phyloP scores from a whole-genome alignment of 805 yeast genomes.

The Myxozyma nipponensis region DNA sequence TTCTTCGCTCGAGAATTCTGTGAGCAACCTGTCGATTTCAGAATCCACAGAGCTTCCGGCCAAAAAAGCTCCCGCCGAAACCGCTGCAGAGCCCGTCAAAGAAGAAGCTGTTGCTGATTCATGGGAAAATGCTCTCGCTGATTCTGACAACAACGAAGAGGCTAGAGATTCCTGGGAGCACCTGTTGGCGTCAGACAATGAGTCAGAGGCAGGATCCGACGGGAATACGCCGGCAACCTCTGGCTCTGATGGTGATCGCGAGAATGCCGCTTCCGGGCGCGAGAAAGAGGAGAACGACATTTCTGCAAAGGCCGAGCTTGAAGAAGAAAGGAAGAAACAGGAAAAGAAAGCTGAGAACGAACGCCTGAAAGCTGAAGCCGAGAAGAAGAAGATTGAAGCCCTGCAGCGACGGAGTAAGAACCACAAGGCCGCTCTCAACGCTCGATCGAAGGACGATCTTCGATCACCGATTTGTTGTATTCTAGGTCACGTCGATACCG shows the following conservation, averaged over 20 bases:
- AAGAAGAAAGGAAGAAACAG: constrained; percentile 26
- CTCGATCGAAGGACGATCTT: constrained; percentile 50
- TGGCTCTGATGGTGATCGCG: constrained; percentile 35
- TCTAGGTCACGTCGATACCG: constrained; percentile 99
- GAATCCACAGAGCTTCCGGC: constrained; percentile 24
- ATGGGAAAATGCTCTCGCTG: constrained; percentile 36
- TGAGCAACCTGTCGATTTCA: constrained; percentile 27
- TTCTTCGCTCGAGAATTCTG: constrained; percentile 34
- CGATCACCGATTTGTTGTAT: constrained; percentile 99
- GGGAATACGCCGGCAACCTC: constrained; percentile 31
- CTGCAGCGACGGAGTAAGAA: constrained; percentile 41
- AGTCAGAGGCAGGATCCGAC: constrained; percentile 18
- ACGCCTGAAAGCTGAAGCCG: constrained; percentile 32
- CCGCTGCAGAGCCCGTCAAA: constrained; percentile 29
- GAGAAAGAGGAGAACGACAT: constrained; percentile 37
- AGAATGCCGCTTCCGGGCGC: constrained; percentile 28
- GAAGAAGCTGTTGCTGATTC: constrained; percentile 45
- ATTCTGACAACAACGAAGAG: constrained; percentile 18
- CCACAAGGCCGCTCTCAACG: constrained; percentile 37
- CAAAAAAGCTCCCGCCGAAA: constrained; percentile 29
- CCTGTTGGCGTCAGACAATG: constrained; percentile 33
- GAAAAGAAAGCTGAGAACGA: constrained; percentile 16
- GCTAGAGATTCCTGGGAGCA: constrained; percentile 29
- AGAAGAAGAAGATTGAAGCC: constrained; percentile 37
- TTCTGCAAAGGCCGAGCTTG: constrained; percentile 34